These are phyloP conservation scores for Physcomitrellopsis africana DNA, from an alignment of 225 moss, liverwort and hornwort genomes.

Conservation along the genomic window DNA sequence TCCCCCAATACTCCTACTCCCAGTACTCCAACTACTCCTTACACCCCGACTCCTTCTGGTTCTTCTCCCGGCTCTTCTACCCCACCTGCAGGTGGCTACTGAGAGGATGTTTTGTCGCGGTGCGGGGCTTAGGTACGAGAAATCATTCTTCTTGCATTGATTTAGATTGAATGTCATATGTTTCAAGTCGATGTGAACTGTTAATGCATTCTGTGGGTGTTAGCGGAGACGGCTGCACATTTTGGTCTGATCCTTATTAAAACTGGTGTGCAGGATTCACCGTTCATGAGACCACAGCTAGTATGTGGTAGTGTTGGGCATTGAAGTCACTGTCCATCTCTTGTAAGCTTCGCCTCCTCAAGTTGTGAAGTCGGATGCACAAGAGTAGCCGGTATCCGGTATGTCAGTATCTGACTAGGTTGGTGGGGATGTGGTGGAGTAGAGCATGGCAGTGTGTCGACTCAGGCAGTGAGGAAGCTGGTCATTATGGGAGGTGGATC, in stretches of 20 bases:
- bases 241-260: background rate
- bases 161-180: too few relatives aligned
- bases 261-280: background rate
- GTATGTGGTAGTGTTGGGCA: background rate
- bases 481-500: background rate
- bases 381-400: too few relatives aligned
- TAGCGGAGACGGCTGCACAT: too few relatives aligned
- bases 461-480: background rate
- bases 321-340: background rate
- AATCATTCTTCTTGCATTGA: background rate
- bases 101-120: background rate
- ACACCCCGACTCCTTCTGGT: background rate
- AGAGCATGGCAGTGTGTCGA: background rate
- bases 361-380: background rate
- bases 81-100: slow-evolving; percentile 21
- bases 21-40: background rate
- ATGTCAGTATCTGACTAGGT: too few relatives aligned
- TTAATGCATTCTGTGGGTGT: too few relatives aligned
- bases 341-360: background rate
- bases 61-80: background rate
- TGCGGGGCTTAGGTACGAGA: background rate
- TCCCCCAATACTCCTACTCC: background rate
- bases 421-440: background rate
- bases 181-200: too few relatives aligned
- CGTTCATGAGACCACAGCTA: background rate